Base-by-base conservation (phyloP, 116 monocot species). In the Cymodocea nodosa region DNA sequence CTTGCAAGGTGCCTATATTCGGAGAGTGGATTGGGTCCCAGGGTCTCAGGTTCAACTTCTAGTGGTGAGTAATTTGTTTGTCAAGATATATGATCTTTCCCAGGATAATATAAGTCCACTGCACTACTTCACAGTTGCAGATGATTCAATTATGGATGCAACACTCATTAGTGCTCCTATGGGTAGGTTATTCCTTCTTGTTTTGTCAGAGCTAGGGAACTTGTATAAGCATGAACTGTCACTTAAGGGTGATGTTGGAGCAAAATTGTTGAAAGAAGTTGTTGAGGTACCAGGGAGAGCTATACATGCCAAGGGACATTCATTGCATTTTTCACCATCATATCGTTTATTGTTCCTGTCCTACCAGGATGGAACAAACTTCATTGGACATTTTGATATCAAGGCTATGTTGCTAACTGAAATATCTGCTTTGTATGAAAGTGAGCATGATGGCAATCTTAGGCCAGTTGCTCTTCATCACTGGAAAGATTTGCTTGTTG, bases 61-160 rank as follows among this genome's bases (percentile, higher is more conserved):
- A 89, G 88, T 92, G 68, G 86, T 89, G 34, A 91, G 92, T 5
- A 92, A 89, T 67, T 80, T 85, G 77, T 98, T 98, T 77, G 89
- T 98, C 36, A 98, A 98, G 80, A 89, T 98, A 76, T 98, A 98
- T 70, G 92, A 98, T 64, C 86, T 98, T 19, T 98, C 97, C 50
- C 91, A 82, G 55, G 97, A 98, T 68, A 98, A 85, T 71, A 92
- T 98, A 53, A 98, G 97, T 75, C 97, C 97, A 36, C 70, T 82
- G 58, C 91, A 92, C 73, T 98, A 98, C 63, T 98, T 92, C 66
- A 92, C 85, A 48, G 39, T 98, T 15, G 60, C 79, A 73, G 77
- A 85, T 79, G 82, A 84, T 79, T 62, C 71, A 55, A 98, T 98
- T 77, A 68, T 86, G 35, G 97, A 98, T 84, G 92, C 92, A 60